A percentile compares a stretch with the other conserved stretches of the same genome.
These are phyloP conservation scores for Rhizopus sp. DNA, from an alignment of 371 early-diverging fungal genomes.

Conservation along the genomic window DNA sequence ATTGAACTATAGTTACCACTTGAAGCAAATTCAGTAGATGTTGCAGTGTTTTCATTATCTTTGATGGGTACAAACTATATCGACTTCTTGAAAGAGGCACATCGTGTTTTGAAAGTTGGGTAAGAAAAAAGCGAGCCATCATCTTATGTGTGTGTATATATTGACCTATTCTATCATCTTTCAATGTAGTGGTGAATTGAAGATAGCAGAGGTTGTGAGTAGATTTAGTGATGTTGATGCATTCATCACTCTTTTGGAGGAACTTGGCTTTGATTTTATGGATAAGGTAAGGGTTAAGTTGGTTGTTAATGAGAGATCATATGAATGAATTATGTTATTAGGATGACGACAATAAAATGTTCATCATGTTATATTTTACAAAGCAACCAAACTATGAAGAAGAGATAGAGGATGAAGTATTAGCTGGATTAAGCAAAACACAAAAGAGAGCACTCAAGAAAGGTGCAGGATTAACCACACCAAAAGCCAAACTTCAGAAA, in stretches of 20 bases:
- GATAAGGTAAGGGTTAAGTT: conserved; percentile 50
- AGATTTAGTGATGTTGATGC: conserved; percentile 79
- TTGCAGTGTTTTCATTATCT: conserved; percentile 93
- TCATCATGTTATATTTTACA: conserved; percentile 83
- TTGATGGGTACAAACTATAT: conserved; percentile 98
- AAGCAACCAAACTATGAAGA: conserved; percentile 49
- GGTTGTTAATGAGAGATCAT: background rate
- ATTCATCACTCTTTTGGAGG: conserved; percentile 73
- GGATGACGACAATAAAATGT: conserved; percentile 87
- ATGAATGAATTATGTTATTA: conserved; percentile 14
- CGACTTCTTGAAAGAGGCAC: conserved; percentile 90
- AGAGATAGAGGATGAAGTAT: conserved; percentile 35
- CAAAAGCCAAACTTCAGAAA: conserved; percentile 31
- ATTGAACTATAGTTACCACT: conserved; percentile 63
- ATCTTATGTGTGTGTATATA: background rate
- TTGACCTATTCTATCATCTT: conserved; percentile 6
- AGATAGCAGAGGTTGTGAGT: conserved; percentile 94
- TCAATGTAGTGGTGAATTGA: conserved; percentile 76
- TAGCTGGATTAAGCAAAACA: conserved; percentile 46
- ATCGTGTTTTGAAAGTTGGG: conserved; percentile 84
- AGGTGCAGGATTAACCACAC: conserved; percentile 38
- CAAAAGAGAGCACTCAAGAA: conserved; percentile 50
- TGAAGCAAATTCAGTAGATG: conserved; percentile 73
- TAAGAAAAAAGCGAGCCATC: conserved; percentile 37
- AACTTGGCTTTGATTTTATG: conserved; percentile 74